phyloP scores from a whole-genome alignment of 768 basidiomycete genomes.

The Sutorius australiensis region DNA sequence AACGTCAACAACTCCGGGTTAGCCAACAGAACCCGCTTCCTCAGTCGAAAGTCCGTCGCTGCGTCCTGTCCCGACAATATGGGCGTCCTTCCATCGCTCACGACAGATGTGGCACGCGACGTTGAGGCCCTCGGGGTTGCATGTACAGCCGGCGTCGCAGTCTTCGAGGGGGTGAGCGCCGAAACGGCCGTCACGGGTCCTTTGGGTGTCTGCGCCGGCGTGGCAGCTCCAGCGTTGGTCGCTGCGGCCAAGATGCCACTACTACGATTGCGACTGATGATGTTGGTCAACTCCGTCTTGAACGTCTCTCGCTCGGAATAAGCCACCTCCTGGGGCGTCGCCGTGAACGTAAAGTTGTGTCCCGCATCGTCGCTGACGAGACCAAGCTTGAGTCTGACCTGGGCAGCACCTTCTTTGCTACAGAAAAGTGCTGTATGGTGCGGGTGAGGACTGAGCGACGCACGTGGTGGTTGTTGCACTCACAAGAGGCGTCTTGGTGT shows the following conservation, averaged over 20 bases:
- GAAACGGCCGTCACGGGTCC: slow-evolving; percentile 20
- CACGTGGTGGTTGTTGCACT: slow-evolving; percentile 29
- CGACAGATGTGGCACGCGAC: slow-evolving; percentile 62
- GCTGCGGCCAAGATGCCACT: slow-evolving; percentile 18
- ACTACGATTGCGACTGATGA: slow-evolving; percentile 71
- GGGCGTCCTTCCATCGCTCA: slow-evolving; percentile 50
- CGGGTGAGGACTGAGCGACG: not conserved
- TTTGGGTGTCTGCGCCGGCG: slow-evolving; percentile 22
- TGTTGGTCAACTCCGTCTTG: slow-evolving; percentile 72
- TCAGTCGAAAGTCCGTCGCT: slow-evolving; percentile 63
- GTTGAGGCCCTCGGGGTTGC: slow-evolving; percentile 42
- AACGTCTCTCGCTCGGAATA: slow-evolving; percentile 74
- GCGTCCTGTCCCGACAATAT: slow-evolving; percentile 57
- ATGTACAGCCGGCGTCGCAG: slow-evolving; percentile 30
- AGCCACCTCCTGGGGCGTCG: slow-evolving; percentile 55
- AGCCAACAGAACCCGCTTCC: slow-evolving; percentile 75
- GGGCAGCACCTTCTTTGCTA: slow-evolving; percentile 78
- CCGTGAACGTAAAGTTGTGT: slow-evolving; percentile 80
- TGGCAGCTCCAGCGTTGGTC: slow-evolving; percentile 8
- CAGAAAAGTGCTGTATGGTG: slow-evolving; percentile 65
- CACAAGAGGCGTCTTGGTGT: slow-evolving; percentile 58
- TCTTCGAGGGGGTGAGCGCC: slow-evolving; percentile 19
- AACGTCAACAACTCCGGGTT: slow-evolving; percentile 75
- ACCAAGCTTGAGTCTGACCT: slow-evolving; percentile 74
- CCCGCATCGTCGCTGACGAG: slow-evolving; percentile 66